Percentiles rank a stretch among this genome's conserved stretches.
Evolutionary conservation across 108 stramenopile species (phyloP).

Genomic region (Pseudonitzschia pungens): DNA sequence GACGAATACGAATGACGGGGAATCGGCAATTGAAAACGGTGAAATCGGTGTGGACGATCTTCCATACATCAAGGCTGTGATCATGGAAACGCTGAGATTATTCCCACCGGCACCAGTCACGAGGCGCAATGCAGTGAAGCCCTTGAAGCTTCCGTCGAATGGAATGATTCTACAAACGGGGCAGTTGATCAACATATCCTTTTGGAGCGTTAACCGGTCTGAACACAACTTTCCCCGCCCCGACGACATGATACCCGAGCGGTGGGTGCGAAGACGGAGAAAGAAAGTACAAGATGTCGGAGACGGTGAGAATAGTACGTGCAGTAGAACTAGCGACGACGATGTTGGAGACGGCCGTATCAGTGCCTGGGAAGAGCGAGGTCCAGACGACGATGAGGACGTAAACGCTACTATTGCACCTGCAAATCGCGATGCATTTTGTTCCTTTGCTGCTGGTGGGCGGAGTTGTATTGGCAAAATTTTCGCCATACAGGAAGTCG

Average conservation of each 20-base stretch:
- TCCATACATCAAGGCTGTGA: slow-evolving; percentile 43
- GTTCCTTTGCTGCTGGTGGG: slow-evolving; percentile 54
- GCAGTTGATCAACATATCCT: slow-evolving; percentile 36
- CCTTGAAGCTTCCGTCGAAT: slow-evolving; percentile 21
- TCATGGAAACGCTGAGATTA: slow-evolving; percentile 49
- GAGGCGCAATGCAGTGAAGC: slow-evolving; percentile 40
- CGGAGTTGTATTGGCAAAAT: slow-evolving; percentile 52
- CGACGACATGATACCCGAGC: slow-evolving; percentile 49
- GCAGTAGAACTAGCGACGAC: not conserved
- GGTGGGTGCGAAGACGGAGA: slow-evolving; percentile 37
- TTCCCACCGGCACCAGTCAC: slow-evolving; percentile 42
- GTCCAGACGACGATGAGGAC: slow-evolving; percentile 7
- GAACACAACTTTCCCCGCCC: slow-evolving; percentile 41
- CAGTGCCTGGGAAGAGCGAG: slow-evolving; percentile 15
- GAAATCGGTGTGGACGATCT: slow-evolving; percentile 18
- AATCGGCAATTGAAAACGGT: not conserved
- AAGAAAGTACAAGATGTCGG: not conserved
- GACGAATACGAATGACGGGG: not conserved
- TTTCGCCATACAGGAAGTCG: slow-evolving; percentile 45
- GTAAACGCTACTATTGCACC: slow-evolving; percentile 5
- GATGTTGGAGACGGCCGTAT: not conserved
- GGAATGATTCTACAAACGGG: slow-evolving; percentile 31
- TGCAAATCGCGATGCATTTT: slow-evolving; percentile 38
- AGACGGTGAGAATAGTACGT: not conserved
- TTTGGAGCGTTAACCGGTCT: slow-evolving; percentile 42